A percentile compares a stretch with the other conserved stretches of the same genome.
These are phyloP conservation scores for Citrus inodora DNA, from an alignment of 345 rosid genomes.

Conservation along the genomic window DNA sequence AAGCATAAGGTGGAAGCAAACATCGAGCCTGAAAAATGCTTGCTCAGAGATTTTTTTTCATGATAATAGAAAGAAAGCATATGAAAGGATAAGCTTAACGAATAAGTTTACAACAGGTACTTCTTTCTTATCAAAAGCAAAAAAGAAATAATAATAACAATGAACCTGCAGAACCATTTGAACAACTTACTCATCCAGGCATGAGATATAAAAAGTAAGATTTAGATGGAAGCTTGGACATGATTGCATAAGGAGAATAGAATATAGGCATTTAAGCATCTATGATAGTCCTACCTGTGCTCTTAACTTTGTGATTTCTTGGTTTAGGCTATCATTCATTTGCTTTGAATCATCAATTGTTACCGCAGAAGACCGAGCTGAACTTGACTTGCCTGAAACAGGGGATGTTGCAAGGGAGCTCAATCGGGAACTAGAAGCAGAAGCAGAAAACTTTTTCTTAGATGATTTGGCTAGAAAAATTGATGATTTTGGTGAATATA, in stretches of 20 bases:
- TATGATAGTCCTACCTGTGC: slow-evolving; percentile 48
- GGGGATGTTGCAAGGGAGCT: slow-evolving; percentile 42
- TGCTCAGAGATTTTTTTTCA: background rate
- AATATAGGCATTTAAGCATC: background rate
- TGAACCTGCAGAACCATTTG: background rate
- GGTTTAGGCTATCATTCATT: slow-evolving; percentile 39
- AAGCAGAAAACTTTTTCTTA: slow-evolving; percentile 33
- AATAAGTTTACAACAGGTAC: background rate
- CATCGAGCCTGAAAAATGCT: background rate
- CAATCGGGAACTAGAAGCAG: slow-evolving; percentile 39
- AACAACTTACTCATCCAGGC: background rate
- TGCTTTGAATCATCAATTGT: slow-evolving; percentile 48
- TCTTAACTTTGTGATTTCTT: slow-evolving; percentile 56
- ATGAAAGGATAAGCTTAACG: background rate
- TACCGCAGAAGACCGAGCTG: slow-evolving; percentile 43
- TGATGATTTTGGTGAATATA: slow-evolving; percentile 32
- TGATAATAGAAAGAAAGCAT: background rate
- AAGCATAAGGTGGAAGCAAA: too few relatives aligned
- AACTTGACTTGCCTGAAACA: slow-evolving; percentile 47
- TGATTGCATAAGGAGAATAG: background rate
- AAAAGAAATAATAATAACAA: background rate
- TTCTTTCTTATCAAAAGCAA: background rate
- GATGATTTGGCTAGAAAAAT: slow-evolving; percentile 27
- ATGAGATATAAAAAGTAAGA: background rate
- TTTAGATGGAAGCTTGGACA: background rate